Conservation (phyloP, 2,329 filamentous ascomycete genomes). For the Bipolaris bicolor region DNA sequence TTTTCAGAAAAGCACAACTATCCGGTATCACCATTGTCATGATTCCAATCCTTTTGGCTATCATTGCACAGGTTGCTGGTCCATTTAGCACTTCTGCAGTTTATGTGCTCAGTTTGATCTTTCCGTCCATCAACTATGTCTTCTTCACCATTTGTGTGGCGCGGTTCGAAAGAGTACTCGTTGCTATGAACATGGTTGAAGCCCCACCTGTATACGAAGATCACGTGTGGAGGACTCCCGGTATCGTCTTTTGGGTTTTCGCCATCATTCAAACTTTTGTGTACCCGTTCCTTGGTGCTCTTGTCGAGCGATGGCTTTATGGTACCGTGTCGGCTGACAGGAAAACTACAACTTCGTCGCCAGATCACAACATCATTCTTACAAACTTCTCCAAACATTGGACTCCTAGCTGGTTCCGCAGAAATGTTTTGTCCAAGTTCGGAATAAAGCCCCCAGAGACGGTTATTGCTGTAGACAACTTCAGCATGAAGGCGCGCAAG, state of each 20-base stretch:
- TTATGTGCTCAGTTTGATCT: slow-evolving; percentile 73
- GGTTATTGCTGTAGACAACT: slow-evolving; percentile 77
- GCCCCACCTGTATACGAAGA: slow-evolving; percentile 60
- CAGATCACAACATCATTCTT: slow-evolving; percentile 68
- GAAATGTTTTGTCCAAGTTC: slow-evolving; percentile 54
- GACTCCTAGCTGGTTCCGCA: slow-evolving; percentile 66
- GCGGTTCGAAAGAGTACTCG: slow-evolving; percentile 70
- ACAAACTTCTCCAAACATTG: slow-evolving; percentile 80
- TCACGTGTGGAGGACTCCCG: slow-evolving; percentile 67
- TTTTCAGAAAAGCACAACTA: slow-evolving; percentile 87
- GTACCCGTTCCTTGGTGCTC: slow-evolving; percentile 76
- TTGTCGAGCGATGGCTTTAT: slow-evolving; percentile 76
- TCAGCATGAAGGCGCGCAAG: slow-evolving; percentile 72
- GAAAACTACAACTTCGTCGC: slow-evolving; percentile 50
- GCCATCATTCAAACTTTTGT: slow-evolving; percentile 76
- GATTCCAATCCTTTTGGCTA: slow-evolving; percentile 73
- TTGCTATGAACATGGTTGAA: slow-evolving; percentile 65
- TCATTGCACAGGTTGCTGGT: slow-evolving; percentile 78
- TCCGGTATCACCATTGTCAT: slow-evolving; percentile 83
- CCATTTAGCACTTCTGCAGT: slow-evolving; percentile 68
- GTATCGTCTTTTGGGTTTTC: slow-evolving; percentile 79
- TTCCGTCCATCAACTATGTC: slow-evolving; percentile 87
- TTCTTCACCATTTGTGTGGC: slow-evolving; percentile 80
- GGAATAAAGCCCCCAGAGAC: slow-evolving; percentile 61
- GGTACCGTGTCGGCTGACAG: slow-evolving; percentile 69